A percentile compares a stretch with the other conserved stretches of the same genome.
Conservation (phyloP, 2,329 filamentous ascomycete species). For the Aspergillus aculeatus region DNA sequence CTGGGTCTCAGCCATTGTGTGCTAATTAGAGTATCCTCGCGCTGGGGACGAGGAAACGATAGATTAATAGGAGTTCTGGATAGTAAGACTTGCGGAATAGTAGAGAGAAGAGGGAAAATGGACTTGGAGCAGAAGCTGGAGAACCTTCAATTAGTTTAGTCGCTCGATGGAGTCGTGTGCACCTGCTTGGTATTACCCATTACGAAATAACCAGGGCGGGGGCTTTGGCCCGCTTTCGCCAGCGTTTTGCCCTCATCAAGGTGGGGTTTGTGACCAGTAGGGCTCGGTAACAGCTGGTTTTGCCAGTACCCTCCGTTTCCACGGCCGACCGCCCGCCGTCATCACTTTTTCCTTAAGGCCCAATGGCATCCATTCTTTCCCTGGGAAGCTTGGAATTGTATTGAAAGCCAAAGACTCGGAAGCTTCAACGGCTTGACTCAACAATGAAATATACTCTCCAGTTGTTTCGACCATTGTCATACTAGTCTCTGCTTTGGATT, state of each 20-base stretch:
- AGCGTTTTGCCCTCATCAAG: neutral
- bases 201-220: conserved; percentile 24
- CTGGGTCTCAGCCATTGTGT: conserved; percentile 41
- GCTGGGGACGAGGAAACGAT: conserved; percentile 18
- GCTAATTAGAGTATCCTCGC: conserved; percentile 26
- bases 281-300: conserved; percentile 14
- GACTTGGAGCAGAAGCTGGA: conserved; percentile 17
- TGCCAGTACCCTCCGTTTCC: conserved; percentile 10
- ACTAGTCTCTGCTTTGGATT: neutral
- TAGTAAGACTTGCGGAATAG: conserved; percentile 20
- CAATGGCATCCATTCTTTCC: neutral
- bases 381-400: neutral
- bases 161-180: conserved; percentile 30
- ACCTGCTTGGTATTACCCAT: conserved; percentile 15
- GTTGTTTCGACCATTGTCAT: neutral
- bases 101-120: conserved; percentile 23
- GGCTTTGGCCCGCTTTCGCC: conserved; percentile 11
- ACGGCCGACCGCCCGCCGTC: conserved; percentile 10
- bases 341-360: neutral
- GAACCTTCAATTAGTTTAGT: conserved; percentile 6
- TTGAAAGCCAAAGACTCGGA: no score
- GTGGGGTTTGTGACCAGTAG: conserved; percentile 12
- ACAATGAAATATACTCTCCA: neutral
- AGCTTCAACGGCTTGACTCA: neutral
- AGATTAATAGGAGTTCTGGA: conserved; percentile 12